Evolutionary conservation across 176 grass and related monocot genomes (phyloP).

Genomic region (Phyllostachys edulis): DNA sequence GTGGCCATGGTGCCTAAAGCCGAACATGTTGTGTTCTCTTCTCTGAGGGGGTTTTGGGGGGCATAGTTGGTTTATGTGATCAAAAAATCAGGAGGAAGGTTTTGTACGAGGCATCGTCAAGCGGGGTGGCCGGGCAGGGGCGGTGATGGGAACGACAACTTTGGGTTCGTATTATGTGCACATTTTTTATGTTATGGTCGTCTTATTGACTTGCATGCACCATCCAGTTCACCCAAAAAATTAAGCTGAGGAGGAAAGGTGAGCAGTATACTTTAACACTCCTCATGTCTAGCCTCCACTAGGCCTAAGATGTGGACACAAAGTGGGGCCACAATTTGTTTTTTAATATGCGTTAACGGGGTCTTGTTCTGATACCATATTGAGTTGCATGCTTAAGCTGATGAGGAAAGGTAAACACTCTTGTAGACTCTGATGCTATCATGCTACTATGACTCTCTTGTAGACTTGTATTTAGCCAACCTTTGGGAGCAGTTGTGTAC

Average conservation of each 20-base stretch:
- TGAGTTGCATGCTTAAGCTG: too few relatives aligned
- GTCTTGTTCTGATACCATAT: too few relatives aligned
- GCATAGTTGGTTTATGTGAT: neutral
- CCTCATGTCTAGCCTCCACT: too few relatives aligned
- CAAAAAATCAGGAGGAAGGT: neutral
- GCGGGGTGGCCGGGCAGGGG: too few relatives aligned
- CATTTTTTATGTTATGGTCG: too few relatives aligned
- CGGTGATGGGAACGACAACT: too few relatives aligned
- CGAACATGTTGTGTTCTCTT: neutral
- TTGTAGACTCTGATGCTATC: neutral
- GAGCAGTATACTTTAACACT: too few relatives aligned
- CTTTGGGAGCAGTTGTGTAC: neutral
- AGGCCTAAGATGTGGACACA: neutral
- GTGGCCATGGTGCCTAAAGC: slow-evolving; percentile 40
- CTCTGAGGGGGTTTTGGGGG: neutral
- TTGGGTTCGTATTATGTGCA: too few relatives aligned
- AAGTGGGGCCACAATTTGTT: neutral
- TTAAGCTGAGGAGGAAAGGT: too few relatives aligned
- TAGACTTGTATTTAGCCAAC: neutral
- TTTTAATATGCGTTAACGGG: too few relatives aligned
- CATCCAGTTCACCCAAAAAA: too few relatives aligned
- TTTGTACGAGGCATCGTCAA: slow-evolving; percentile 20
- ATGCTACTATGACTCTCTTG: neutral
- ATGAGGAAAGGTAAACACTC: neutral
- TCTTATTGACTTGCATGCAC: too few relatives aligned